A percentile compares a stretch with the other conserved stretches of the same genome.
phyloP scores from a whole-genome alignment of 2,329 filamentous ascomycete species.

The Aspergillus sp. region DNA sequence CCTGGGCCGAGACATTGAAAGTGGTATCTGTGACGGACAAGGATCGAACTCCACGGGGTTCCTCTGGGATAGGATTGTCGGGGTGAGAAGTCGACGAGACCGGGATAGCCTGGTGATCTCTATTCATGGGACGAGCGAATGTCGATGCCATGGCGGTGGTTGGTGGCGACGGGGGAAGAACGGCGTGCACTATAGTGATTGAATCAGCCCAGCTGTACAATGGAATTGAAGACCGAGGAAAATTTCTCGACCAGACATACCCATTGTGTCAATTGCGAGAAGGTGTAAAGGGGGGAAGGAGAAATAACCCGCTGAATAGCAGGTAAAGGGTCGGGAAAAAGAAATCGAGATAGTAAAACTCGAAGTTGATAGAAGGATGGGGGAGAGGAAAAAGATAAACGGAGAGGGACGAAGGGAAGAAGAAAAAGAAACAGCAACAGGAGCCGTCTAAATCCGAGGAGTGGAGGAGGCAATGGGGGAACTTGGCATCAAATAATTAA shows the following conservation, averaged over 20 bases:
- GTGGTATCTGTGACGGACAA: slow-evolving; percentile 30
- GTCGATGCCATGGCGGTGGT: slow-evolving; percentile 20
- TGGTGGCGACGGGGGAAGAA: slow-evolving; percentile 17
- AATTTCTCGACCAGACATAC: slow-evolving; percentile 7
- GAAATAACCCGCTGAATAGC: slow-evolving; percentile 1
- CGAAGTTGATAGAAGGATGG: not conserved
- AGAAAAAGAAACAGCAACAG: not conserved
- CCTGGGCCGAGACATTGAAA: slow-evolving; percentile 26
- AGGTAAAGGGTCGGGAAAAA: not conserved
- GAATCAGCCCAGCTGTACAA: no score
- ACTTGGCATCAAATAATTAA: no score
- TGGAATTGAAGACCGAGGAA: not conserved
- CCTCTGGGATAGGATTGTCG: slow-evolving; percentile 44
- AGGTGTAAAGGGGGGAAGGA: not conserved
- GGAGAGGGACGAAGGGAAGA: not conserved
- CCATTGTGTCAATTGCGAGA: slow-evolving; percentile 10
- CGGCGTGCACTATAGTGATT: slow-evolving; percentile 24
- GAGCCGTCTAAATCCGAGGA: not conserved
- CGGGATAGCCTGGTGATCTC: slow-evolving; percentile 26
- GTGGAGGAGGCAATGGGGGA: not conserved
- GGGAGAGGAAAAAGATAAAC: not conserved
- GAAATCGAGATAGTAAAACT: no score
- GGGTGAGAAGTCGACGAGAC: slow-evolving; percentile 42
- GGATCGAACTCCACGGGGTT: slow-evolving; percentile 35
- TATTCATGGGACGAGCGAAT: slow-evolving; percentile 15